Percentiles rank a stretch among this genome's conserved stretches.
These are phyloP conservation scores for Metschnikowia vanudenii DNA, from an alignment of 805 yeast genomes.

Conservation along the genomic window DNA sequence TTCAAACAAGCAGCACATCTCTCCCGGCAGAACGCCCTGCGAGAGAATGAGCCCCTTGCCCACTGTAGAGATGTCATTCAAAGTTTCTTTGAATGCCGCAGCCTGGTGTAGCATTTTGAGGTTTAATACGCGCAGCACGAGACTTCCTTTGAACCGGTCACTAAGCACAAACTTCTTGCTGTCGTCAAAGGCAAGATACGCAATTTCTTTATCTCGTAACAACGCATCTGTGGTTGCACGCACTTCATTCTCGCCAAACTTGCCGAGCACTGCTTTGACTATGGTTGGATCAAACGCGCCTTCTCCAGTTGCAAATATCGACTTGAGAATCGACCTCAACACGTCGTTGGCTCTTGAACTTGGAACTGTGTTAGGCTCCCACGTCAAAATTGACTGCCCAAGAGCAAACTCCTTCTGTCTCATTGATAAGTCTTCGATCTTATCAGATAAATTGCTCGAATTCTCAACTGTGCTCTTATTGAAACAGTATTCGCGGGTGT, in stretches of 20 bases:
- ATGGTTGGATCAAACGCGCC: constrained; percentile 44
- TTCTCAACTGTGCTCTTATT: constrained; percentile 18
- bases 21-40: constrained; percentile 57
- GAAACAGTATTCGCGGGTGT: constrained; percentile 46
- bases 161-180: constrained; percentile 54
- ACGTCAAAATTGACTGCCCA: constrained; percentile 45
- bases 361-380: constrained; percentile 19
- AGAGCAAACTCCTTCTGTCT: constrained; percentile 63
- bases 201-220: constrained; percentile 55
- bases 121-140: constrained; percentile 38
- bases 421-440: constrained; percentile 61
- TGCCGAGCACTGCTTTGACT: constrained; percentile 48
- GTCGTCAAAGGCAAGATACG: constrained; percentile 41
- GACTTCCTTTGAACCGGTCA: constrained; percentile 47
- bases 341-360: constrained; percentile 25
- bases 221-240: constrained; percentile 50
- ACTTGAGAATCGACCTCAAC: constrained; percentile 45
- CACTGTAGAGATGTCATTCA: constrained; percentile 41
- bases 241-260: constrained; percentile 46
- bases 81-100: constrained; percentile 41
- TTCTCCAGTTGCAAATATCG: constrained; percentile 57
- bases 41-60: constrained; percentile 56
- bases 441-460: constrained; percentile 30
- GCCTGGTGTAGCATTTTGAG: constrained; percentile 45
- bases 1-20: constrained; percentile 62